A percentile compares a stretch with the other conserved stretches of the same genome.
These are phyloP conservation scores for Clonostachys chloroleuca DNA, from an alignment of 2,329 filamentous ascomycete species.

Conservation along the genomic window DNA sequence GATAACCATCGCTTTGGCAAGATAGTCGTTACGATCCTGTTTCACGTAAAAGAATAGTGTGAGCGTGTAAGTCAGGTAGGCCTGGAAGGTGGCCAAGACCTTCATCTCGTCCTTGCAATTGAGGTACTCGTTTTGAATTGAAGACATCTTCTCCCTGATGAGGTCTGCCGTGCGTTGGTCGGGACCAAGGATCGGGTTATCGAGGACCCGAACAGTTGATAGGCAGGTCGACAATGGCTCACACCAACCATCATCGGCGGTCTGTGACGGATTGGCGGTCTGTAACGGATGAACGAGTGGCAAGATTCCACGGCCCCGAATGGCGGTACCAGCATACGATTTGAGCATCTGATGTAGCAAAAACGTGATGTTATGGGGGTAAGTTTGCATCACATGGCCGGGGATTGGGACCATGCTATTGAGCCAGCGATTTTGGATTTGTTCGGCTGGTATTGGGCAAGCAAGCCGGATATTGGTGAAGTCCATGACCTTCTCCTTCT, in stretches of 20 bases:
- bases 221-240: too few species aligned
- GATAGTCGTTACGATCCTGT: slow-evolving; percentile 14
- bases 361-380: slow-evolving; percentile 24
- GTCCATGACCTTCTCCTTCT: slow-evolving; percentile 9
- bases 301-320: slow-evolving; percentile 26
- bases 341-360: slow-evolving; percentile 37
- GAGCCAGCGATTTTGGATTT: slow-evolving; percentile 44
- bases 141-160: too few species aligned
- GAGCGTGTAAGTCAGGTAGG: slow-evolving; percentile 46
- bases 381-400: slow-evolving; percentile 34
- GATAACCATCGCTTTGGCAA: slow-evolving; percentile 37
- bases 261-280: slow-evolving; percentile 9
- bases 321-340: slow-evolving; percentile 30
- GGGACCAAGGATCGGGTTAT: too few species aligned
- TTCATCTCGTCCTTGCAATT: too few species aligned
- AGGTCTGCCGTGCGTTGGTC: too few species aligned
- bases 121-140: too few species aligned
- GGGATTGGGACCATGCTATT: slow-evolving; percentile 38
- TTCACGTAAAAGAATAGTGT: slow-evolving; percentile 33
- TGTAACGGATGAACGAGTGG: slow-evolving; percentile 34
- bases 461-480: slow-evolving; percentile 28
- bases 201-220: too few species aligned
- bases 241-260: too few species aligned
- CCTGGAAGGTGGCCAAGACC: slow-evolving; percentile 35
- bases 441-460: slow-evolving; percentile 39